Percentiles rank a stretch among this genome's conserved stretches.
These are phyloP conservation scores for Cyclostephanos tholiformis DNA, from an alignment of 108 stramenopile species.

Conservation along the genomic window DNA sequence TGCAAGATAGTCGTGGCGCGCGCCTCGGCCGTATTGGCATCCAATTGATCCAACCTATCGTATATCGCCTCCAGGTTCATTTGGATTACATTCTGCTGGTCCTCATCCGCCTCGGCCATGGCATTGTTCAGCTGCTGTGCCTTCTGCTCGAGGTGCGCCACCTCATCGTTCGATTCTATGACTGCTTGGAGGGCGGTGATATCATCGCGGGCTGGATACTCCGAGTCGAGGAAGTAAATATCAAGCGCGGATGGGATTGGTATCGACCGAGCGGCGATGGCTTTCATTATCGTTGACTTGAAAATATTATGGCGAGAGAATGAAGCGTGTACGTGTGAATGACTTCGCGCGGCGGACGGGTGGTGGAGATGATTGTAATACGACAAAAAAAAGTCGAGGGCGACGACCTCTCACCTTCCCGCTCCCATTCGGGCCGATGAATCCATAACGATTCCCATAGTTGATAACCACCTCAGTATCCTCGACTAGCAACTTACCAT, in stretches of 20 bases:
- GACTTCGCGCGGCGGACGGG: not conserved
- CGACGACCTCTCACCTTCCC: slow-evolving; percentile 34
- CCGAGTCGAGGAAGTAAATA: slow-evolving; percentile 94
- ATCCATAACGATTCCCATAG: slow-evolving; percentile 95
- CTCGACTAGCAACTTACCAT: slow-evolving; percentile 87
- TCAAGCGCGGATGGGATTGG: slow-evolving; percentile 97
- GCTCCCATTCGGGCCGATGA: slow-evolving; percentile 71
- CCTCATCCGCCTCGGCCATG: slow-evolving; percentile 89
- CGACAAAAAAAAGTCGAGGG: slow-evolving; percentile 7
- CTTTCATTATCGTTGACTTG: slow-evolving; percentile 94
- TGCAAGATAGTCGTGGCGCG: slow-evolving; percentile 94
- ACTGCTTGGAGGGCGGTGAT: slow-evolving; percentile 97
- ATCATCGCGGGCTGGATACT: slow-evolving; percentile 93
- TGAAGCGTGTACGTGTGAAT: slow-evolving; percentile 23
- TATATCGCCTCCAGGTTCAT: slow-evolving; percentile 85
- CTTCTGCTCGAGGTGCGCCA: slow-evolving; percentile 82
- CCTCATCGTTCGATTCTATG: slow-evolving; percentile 91
- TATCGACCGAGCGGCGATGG: slow-evolving; percentile 93
- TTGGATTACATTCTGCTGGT: slow-evolving; percentile 74
- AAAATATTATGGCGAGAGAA: not conserved
- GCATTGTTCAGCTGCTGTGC: slow-evolving; percentile 88
- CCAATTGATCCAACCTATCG: slow-evolving; percentile 95
- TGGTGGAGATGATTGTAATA: not conserved
- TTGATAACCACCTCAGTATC: slow-evolving; percentile 89
- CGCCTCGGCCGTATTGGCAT: slow-evolving; percentile 96